These are phyloP conservation scores for Suillus spraguei DNA, from an alignment of 768 basidiomycete genomes.

Conservation along the genomic window DNA sequence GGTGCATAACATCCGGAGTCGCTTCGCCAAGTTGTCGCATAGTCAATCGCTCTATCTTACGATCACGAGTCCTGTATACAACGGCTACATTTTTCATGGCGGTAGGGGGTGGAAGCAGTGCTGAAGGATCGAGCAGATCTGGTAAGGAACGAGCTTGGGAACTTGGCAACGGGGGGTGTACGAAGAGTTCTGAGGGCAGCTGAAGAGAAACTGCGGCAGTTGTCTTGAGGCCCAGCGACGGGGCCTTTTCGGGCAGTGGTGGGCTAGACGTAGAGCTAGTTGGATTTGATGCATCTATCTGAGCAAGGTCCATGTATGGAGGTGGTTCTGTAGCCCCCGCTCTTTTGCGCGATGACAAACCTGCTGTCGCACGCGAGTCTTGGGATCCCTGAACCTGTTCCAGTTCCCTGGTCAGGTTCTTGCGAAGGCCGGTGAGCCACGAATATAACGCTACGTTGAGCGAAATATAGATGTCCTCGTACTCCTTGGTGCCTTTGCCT, in stretches of 20 bases:
- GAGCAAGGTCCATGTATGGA: not conserved
- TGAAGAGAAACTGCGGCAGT: not conserved
- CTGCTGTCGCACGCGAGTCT: constrained; percentile 49
- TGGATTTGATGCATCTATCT: constrained; percentile 2
- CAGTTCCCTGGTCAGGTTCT: constrained; percentile 76
- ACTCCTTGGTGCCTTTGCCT: constrained; percentile 50
- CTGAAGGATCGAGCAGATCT: not conserved
- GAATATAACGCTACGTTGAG: constrained; percentile 82
- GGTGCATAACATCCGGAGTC: constrained; percentile 88
- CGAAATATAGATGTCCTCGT: constrained; percentile 83
- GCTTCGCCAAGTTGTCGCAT: constrained; percentile 88
- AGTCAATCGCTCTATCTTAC: constrained; percentile 77
- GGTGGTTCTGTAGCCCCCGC: constrained; percentile 26
- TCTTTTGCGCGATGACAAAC: constrained; percentile 39
- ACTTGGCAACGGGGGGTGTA: not conserved
- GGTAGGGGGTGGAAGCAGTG: not conserved
- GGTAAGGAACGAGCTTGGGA: not conserved
- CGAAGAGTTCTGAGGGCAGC: not conserved
- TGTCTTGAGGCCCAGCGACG: not conserved
- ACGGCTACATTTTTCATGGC: constrained; percentile 30
- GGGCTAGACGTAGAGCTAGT: not conserved
- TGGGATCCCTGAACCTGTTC: constrained; percentile 66
- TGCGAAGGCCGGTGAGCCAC: constrained; percentile 78
- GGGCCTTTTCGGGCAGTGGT: not conserved
- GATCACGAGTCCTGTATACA: constrained; percentile 55